A percentile compares a stretch with the other conserved stretches of the same genome.
Evolutionary conservation across 2,329 filamentous ascomycete genomes (phyloP).

Genomic region (Cladosporium oxysporum): DNA sequence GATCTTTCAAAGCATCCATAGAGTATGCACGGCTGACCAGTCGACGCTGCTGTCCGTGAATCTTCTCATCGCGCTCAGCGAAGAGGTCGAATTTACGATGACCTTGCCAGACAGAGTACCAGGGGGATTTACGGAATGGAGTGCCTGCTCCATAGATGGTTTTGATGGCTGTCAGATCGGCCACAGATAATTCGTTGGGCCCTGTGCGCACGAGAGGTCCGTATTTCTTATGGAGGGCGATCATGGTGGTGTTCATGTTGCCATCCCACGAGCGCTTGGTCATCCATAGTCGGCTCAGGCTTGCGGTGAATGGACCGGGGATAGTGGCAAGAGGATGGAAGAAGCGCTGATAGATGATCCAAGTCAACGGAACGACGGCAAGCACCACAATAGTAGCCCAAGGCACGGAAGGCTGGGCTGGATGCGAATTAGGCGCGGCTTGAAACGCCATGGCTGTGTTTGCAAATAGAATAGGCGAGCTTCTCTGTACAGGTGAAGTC

Average conservation of each 20-base stretch:
- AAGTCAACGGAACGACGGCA: slow-evolving; percentile 20
- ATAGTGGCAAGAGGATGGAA: slow-evolving; percentile 32
- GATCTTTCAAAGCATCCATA: slow-evolving; percentile 41
- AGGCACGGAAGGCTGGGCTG: not conserved
- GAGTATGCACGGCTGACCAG: slow-evolving; percentile 40
- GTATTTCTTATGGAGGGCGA: slow-evolving; percentile 32
- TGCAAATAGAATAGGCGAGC: not conserved
- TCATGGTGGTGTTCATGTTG: slow-evolving; percentile 31
- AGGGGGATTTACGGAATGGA: slow-evolving; percentile 44
- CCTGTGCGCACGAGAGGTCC: slow-evolving; percentile 36
- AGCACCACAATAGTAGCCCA: slow-evolving; percentile 13
- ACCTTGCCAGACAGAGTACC: slow-evolving; percentile 45
- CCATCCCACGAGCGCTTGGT: slow-evolving; percentile 36
- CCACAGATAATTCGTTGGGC: slow-evolving; percentile 33
- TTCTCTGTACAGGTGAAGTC: not conserved
- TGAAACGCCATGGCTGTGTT: not conserved
- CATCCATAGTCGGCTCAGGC: slow-evolving; percentile 34
- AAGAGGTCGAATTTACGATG: slow-evolving; percentile 44
- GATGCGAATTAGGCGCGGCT: not conserved
- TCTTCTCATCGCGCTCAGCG: slow-evolving; percentile 39
- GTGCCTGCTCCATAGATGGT: slow-evolving; percentile 41
- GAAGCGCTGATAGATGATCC: slow-evolving; percentile 30
- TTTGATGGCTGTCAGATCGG: slow-evolving; percentile 34
- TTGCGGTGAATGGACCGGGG: slow-evolving; percentile 32
- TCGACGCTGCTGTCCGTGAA: slow-evolving; percentile 40